Evolutionary conservation across 106 monocot genomes (phyloP), one percentile per base, ranked within the genome.

Genomic region (Xerophyta viscosa): DNA sequence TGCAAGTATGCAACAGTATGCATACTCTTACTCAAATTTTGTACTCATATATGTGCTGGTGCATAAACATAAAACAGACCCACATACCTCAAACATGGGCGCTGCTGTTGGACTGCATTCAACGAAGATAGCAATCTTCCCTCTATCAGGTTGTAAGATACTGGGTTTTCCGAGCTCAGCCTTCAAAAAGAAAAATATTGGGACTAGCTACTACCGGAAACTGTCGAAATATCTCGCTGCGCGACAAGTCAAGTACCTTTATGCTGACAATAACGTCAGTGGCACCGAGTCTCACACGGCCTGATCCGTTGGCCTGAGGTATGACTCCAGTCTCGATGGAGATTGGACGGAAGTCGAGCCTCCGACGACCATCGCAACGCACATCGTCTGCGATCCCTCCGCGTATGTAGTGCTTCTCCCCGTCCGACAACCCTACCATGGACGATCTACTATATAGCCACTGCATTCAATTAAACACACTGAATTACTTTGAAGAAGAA

Each of bases 261-360:
- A 93, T 60, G 50, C 88, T 94, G 18, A 52, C 88, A 61, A 94
- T 84, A 25, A 94, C 88, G 49, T 88, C 84, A 3, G 93, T 94
- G n/a, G 75, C 69, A 31, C 93, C 93, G 11, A 88, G 58, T 56
- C 71, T 77, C 47, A 88, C 88, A 63, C 84, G 74, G 46, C 80
- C 83, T 0, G 88, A 94, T 25, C 93, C 93, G 57, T 64, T 81
- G 22, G 93, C 93, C 93, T 94, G 88, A 39, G 88, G 93, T 47
- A 94, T 94, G 61, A 88, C 84, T 25, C 84, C 93, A n/a, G 77
- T 80, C 45, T 88, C 75, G 37, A 88, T 67, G 8, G 65, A 84
- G 33, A 94, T 67, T 10, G 77, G 62, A 14, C 88, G 65, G 39
- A 72, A 88, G 36, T 94, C 57, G 6, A 64, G 57, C 28, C 93